Evolutionary conservation across 495 filamentous ascomycete genomes (phyloP).

Genomic region (Hypoxylon intermedium): DNA sequence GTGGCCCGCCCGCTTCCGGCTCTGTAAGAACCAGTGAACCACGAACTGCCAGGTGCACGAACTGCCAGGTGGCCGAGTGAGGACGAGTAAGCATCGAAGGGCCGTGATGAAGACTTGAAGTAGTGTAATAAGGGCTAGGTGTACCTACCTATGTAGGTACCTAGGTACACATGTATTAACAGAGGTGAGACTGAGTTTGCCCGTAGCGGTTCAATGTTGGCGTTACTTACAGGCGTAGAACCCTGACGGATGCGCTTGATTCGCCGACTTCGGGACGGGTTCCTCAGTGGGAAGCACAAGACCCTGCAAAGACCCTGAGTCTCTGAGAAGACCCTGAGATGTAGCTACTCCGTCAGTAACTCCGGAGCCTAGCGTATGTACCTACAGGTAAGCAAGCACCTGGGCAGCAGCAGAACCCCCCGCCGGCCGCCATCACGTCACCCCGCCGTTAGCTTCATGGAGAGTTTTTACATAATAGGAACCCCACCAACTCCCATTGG

Average conservation of each 20-base stretch:
- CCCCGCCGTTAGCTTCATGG: constrained; percentile 20
- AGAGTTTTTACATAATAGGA: constrained; percentile 15
- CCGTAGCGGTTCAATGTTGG: too few relatives aligned
- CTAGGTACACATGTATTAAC: too few relatives aligned
- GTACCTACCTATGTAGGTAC: too few relatives aligned
- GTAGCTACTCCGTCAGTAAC: constrained; percentile 30
- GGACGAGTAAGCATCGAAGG: too few relatives aligned
- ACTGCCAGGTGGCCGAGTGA: too few relatives aligned
- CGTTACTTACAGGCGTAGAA: constrained; percentile 6
- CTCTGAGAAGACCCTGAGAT: too few relatives aligned
- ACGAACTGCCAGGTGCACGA: too few relatives aligned
- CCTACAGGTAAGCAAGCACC: neutral
- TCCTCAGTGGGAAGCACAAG: constrained; percentile 1
- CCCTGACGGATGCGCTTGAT: constrained; percentile 30
- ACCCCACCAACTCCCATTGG: constrained; percentile 32
- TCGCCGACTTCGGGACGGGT: constrained; percentile 32
- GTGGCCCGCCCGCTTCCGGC: too few relatives aligned
- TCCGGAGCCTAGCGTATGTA: constrained; percentile 20
- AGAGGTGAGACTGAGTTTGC: neutral
- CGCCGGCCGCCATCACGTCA: too few relatives aligned
- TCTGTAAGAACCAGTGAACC: too few relatives aligned
- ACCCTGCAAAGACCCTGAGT: neutral
- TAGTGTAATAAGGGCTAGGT: too few relatives aligned
- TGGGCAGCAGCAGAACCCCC: neutral
- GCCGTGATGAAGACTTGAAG: too few relatives aligned